phyloP scores from a whole-genome alignment of 2,329 filamentous ascomycete genomes.

The Diaporthe capsici region DNA sequence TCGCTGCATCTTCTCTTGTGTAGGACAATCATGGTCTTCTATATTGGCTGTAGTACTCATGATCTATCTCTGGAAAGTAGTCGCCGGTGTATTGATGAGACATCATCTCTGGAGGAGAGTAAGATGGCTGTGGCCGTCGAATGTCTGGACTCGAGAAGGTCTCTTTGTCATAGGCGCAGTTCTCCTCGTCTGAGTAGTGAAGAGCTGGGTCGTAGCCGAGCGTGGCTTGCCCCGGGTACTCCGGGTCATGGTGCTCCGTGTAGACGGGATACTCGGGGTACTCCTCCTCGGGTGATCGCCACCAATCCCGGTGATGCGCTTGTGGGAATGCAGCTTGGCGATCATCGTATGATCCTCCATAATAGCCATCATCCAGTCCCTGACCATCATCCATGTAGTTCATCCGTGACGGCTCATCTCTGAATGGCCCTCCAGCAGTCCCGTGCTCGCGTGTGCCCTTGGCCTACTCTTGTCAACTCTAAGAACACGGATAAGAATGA shows the following conservation, averaged over 20 bases:
- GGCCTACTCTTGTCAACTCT: slow-evolving; percentile 25
- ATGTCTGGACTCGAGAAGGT: background rate
- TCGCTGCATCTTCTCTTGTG: no score
- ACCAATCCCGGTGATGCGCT: background rate
- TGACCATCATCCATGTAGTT: background rate
- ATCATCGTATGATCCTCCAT: background rate
- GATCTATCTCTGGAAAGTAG: background rate
- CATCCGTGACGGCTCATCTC: background rate
- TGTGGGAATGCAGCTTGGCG: background rate
- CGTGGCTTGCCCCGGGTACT: background rate
- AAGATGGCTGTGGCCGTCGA: slow-evolving; percentile 18
- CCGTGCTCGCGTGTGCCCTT: slow-evolving; percentile 23
- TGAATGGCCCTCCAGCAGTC: background rate
- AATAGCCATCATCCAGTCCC: background rate
- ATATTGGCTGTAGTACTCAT: background rate
- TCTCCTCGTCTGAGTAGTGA: background rate
- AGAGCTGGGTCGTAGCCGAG: background rate
- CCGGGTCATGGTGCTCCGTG: background rate
- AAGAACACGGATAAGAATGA: no score
- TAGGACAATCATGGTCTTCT: background rate
- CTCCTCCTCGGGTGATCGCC: slow-evolving; percentile 1
- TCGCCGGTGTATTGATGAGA: background rate
- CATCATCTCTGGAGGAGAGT: background rate
- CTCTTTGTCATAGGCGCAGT: background rate
- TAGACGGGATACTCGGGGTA: background rate